These are phyloP conservation scores for Hibiscus trionum DNA, from an alignment of 345 rosid species.

Conservation along the genomic window DNA sequence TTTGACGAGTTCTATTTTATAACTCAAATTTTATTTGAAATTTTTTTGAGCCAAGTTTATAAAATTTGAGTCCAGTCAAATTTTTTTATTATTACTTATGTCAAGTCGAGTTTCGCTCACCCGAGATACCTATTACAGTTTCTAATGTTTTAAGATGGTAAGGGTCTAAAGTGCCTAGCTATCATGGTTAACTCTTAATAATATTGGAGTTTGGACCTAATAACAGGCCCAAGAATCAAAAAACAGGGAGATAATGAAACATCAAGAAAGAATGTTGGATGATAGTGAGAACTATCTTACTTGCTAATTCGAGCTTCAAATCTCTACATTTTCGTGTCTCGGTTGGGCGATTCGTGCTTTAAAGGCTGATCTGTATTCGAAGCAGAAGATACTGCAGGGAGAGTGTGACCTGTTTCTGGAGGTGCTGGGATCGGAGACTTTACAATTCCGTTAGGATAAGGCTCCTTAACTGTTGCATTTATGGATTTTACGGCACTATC, in stretches of 20 bases:
- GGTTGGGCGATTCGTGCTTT: slow-evolving; percentile 7
- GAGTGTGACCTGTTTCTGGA: neutral
- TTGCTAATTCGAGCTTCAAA: slow-evolving; percentile 1
- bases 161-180: neutral
- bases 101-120: no score
- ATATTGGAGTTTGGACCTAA: neutral
- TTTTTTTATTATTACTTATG: no score
- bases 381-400: neutral
- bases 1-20: no score
- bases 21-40: no score
- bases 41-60: no score
- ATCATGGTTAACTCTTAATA: neutral
- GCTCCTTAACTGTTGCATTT: slow-evolving; percentile 6
- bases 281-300: slow-evolving; percentile 1
- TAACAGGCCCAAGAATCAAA: neutral
- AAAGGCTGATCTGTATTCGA: slow-evolving; percentile 1
- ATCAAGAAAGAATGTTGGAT: neutral
- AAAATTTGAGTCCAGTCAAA: no score
- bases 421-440: slow-evolving; percentile 11
- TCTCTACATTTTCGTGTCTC: neutral
- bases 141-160: neutral
- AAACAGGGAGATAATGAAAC: neutral
- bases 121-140: no score
- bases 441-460: slow-evolving; percentile 11
- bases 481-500: slow-evolving; percentile 15